Evolutionary conservation across 2,329 filamentous ascomycete genomes (phyloP), one percentile per base, ranked within the genome.

Genomic region (Sporothrix schenckii): DNA sequence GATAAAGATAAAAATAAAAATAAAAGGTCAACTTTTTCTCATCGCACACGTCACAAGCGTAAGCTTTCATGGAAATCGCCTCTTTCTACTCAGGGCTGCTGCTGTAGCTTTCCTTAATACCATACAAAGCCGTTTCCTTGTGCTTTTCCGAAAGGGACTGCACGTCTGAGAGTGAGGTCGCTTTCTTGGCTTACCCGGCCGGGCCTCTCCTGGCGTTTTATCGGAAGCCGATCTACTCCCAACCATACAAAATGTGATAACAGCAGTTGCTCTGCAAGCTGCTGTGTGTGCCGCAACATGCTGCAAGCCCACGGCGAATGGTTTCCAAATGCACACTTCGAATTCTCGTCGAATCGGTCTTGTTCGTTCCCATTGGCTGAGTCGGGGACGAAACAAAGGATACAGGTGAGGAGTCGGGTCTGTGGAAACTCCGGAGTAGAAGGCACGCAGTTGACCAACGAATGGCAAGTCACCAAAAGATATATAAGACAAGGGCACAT

Each of bases 401-500:
- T 13, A 49, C 6, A 10, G 24, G 39, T 11, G 60, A 4, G 27
- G 30, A 58, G 19, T 19, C 30, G 7, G 16, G 60, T 50, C 41
- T 41, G 63, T 52, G 63, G 39, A 34, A 41, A 39, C 11, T 1
- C 9, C 24, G 24, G 13, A 50, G 19, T 24, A 34, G 61, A 50
- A 34, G 47, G 21, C 13, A 9, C 60, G 34, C n/a, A 65, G n/a
- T 10, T 47, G 16, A 41, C 2, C n/a, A n/a, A 21, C 19, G 11
- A 44, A 50, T 6, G 7, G 2, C 16, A 27, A 47, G 6, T 7
- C 30, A 60, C 11, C 7, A 24, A 2, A 63, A 21, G 10, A 49
- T n/a, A 44, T 21, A 49, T 39, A 63, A 39, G 39, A 63, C 39
- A 63, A 63, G 19, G 39, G 56, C 56, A 61, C 56, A 21, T 19